Evolutionary conservation across 345 rosid species (phyloP), one percentile per base, ranked within the genome.

Genomic region (Pistacia atlantica): DNA sequence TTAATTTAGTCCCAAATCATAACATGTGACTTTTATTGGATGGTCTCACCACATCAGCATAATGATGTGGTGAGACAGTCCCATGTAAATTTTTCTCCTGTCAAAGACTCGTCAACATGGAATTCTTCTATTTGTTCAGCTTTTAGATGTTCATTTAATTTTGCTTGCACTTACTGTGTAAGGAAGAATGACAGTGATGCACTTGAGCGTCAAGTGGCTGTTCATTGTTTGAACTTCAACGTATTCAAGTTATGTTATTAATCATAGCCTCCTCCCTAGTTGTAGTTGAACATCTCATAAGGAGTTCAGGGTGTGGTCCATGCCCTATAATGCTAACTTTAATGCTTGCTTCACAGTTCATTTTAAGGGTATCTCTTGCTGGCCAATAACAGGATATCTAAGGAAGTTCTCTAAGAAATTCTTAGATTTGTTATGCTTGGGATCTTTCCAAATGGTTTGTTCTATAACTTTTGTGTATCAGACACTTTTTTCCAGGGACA

Each of bases 401-500:
- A 49, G 37, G 13, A 48, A 65, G 11, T 60, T 18, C 59, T 10
- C 18, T 37, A 25, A 46, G 4, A 20, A 22, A 4, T 16, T 55
- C 10, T 28, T 38, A 13, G 28, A 37, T 31, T 74, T 48, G 12
- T n/a, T 42, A 25, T 49, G 9, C 42, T 31, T 42, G 58, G 7
- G 16, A 63, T 55, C 33, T 64, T 54, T 64, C 28, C 37, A 31
- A 75, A 48, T 77, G 51, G 60, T 68, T 79, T 25, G 25, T 66
- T 69, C 11, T 52, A 84, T 75, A 78, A 83, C 77, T 37, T 55
- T 56, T 74, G 37, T 67, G 71, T 77, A 54, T 38, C 82, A 96
- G 99, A 87, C 93, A 46, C 87, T 93, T 75, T 92, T 96, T 86
- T 89, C 99, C 99, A 46, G 97, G 97, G 81, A 93, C 98, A n/a